Conservation (phyloP, 345 rosid genomes). For the Iberis pinnata region DNA sequence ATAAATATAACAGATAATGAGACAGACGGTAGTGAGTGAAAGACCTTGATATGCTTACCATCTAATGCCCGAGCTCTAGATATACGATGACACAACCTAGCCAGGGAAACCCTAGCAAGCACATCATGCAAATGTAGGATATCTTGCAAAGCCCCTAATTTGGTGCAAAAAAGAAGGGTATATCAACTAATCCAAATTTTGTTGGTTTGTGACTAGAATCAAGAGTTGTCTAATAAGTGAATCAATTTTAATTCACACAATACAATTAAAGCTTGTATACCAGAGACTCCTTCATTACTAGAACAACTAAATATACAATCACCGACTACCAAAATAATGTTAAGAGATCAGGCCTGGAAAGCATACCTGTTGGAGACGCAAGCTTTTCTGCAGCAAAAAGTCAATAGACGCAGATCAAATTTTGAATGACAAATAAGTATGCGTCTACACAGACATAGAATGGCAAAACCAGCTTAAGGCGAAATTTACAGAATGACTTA, state of each 20-base stretch:
- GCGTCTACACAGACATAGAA: conserved; percentile 6
- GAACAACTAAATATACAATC: conserved; percentile 15
- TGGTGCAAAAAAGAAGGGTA: conserved; percentile 21
- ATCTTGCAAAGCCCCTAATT: conserved; percentile 95
- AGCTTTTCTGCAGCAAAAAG: conserved; percentile 70
- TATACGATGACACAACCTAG: conserved; percentile 83
- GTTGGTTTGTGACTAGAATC: conserved; percentile 8
- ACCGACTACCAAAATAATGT: neutral
- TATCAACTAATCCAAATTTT: conserved; percentile 15
- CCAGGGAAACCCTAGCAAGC: conserved; percentile 93
- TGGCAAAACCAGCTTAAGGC: conserved; percentile 3
- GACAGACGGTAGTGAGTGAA: conserved; percentile 12
- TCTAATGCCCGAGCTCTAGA: conserved; percentile 90
- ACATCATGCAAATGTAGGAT: conserved; percentile 98
- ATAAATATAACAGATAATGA: conserved; percentile 9
- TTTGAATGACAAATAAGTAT: conserved; percentile 13
- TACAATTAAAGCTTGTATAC: conserved; percentile 6
- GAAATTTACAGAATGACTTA: conserved; percentile 1
- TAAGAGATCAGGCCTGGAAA: conserved; percentile 19
- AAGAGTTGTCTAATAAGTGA: neutral
- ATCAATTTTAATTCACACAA: conserved; percentile 10
- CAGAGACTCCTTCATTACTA: conserved; percentile 10
- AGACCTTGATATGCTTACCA: conserved; percentile 45
- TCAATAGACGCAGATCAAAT: conserved; percentile 17
- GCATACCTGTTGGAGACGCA: conserved; percentile 73